phyloP scores from a whole-genome alignment of 352 stramenopile genomes.

The Pythium oligandrum region DNA sequence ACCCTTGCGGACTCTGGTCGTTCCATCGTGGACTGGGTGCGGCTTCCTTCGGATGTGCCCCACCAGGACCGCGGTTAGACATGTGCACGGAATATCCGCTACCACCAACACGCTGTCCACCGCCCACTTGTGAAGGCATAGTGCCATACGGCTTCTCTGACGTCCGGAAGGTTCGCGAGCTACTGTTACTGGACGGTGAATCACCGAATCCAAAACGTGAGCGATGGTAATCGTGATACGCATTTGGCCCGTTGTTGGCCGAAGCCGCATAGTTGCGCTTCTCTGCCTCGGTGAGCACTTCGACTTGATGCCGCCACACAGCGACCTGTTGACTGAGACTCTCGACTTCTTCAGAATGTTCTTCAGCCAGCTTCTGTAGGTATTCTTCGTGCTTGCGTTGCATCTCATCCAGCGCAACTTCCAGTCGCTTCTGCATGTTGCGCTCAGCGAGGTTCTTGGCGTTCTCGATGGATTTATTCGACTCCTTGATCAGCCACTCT shows the following conservation, averaged over 20 bases:
- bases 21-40: conserved; percentile 14
- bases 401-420: conserved; percentile 40
- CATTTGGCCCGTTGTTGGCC: conserved; percentile 51
- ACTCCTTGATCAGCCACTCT: conserved; percentile 64
- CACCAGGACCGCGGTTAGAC: background rate
- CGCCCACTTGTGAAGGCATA: background rate
- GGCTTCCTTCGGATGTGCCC: conserved; percentile 13
- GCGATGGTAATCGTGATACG: conserved; percentile 50
- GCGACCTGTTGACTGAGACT: conserved; percentile 76
- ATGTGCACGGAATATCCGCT: background rate
- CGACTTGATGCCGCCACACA: conserved; percentile 80
- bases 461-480: conserved; percentile 71
- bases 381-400: conserved; percentile 70
- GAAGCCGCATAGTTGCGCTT: conserved; percentile 70
- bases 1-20: conserved; percentile 14
- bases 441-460: conserved; percentile 52
- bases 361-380: conserved; percentile 72
- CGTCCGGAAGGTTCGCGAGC: conserved; percentile 7
- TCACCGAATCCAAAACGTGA: conserved; percentile 40
- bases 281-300: conserved; percentile 78
- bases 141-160: conserved; percentile 16
- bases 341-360: conserved; percentile 80
- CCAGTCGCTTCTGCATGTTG: conserved; percentile 46
- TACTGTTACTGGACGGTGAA: conserved; percentile 12
- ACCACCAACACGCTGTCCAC: background rate